A percentile compares a stretch with the other conserved stretches of the same genome.
Evolutionary conservation across 306 rosid genomes (phyloP).

Genomic region (Citrullus amarus): DNA sequence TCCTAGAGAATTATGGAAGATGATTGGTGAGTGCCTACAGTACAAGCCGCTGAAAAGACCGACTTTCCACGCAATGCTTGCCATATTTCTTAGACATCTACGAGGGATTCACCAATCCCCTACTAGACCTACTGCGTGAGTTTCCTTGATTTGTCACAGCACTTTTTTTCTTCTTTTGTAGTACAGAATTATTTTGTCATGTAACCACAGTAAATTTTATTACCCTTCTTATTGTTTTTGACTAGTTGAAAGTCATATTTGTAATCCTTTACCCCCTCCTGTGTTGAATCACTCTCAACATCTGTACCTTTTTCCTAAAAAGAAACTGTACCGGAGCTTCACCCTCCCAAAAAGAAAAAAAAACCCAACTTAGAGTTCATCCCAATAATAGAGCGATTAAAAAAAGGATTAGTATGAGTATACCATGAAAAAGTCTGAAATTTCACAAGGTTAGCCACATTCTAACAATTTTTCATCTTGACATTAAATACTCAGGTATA

Average conservation of each 20-base stretch:
- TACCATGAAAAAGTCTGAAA: background rate
- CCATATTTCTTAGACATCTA: constrained; percentile 89
- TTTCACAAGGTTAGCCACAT: background rate
- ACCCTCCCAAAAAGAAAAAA: background rate
- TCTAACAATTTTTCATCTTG: background rate
- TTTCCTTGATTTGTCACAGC: background rate
- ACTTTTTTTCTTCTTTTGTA: background rate
- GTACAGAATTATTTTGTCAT: background rate
- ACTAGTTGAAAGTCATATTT: background rate
- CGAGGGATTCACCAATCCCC: constrained; percentile 93
- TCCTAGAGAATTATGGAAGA: constrained; percentile 95
- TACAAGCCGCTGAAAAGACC: constrained; percentile 91
- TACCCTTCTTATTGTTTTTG: background rate
- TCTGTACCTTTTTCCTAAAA: background rate
- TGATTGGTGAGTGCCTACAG: constrained; percentile 98
- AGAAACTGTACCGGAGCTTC: background rate
- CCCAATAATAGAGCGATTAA: background rate
- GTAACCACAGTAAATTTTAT: background rate
- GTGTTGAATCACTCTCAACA: background rate
- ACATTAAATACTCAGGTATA: background rate
- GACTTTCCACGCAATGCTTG: constrained; percentile 73
- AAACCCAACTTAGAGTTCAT: background rate
- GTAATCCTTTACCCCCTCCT: background rate
- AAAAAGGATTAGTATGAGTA: background rate
- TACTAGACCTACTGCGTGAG: constrained; percentile 89